Conservation (phyloP, 169 alveolate genomes). For the Cryptosporidium meleagridis region DNA sequence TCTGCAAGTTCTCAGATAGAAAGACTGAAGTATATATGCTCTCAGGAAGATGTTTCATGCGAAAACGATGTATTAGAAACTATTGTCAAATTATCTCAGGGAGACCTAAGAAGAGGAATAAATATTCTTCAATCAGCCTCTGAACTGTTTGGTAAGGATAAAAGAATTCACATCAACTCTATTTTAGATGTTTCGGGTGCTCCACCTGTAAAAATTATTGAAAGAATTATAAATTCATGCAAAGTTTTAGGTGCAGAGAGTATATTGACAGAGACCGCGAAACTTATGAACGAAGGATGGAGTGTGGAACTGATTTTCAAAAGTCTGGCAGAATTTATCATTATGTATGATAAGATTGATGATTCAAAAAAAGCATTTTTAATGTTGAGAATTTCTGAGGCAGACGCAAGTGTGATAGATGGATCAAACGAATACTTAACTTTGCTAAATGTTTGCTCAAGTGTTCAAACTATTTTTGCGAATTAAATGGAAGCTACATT, state of each 20-base stretch:
- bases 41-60: constrained; percentile 81
- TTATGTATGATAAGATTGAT: not conserved
- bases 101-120: constrained; percentile 96
- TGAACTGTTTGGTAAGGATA: constrained; percentile 82
- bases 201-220: constrained; percentile 77
- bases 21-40: constrained; percentile 89
- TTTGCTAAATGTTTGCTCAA: constrained; percentile 47
- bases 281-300: constrained; percentile 57
- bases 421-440: constrained; percentile 69
- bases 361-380: constrained; percentile 69
- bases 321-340: constrained; percentile 6
- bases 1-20: constrained; percentile 89
- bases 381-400: constrained; percentile 39
- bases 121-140: constrained; percentile 91
- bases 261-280: constrained; percentile 6
- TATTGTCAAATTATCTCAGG: constrained; percentile 90
- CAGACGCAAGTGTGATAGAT: constrained; percentile 51
- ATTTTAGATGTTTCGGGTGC: constrained; percentile 79
- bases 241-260: constrained; percentile 63
- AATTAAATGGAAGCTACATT: not conserved
- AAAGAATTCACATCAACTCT: constrained; percentile 74
- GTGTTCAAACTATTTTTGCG: constrained; percentile 29
- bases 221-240: constrained; percentile 76
- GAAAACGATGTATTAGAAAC: constrained; percentile 83
- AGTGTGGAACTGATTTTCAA: not conserved